Evolutionary conservation across 2,329 filamentous ascomycete genomes (phyloP), one percentile per base, ranked within the genome.

Genomic region (Colletotrichum brevisporum): DNA sequence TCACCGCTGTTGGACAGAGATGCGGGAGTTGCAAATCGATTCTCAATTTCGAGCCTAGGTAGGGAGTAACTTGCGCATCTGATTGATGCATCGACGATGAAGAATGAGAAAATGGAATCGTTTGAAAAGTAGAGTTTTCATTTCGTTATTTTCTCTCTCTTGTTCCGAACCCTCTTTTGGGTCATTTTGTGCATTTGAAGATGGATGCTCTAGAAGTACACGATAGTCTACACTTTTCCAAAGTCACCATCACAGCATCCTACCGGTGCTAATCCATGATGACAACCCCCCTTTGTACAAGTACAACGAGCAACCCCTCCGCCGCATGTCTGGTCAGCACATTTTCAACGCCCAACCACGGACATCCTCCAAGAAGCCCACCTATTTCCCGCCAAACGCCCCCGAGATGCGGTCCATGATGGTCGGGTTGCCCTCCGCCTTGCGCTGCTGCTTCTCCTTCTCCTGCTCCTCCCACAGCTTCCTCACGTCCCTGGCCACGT

Each of bases 401-500:
- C 76, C 77, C 13, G 78, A 75, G 15, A 83, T 73, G 71, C 77
- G 80, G 73, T 86, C 84, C 73, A 76, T 76, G 31, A 83, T 55
- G 4, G 83, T 85, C 69, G 82, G 79, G 75, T 84, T 82, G 59
- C 87, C 90, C 75, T 87, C 84, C 73, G 86, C 86, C 77, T 86
- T 88, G 73, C 90, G 83, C 74, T 85, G 82, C 76, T 84, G 80
- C 71, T 88, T 80, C 71, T 86, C 83, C 74, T 84, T 79, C 54
- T 86, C 83, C 78, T 91, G 85, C 75, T 89, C 81, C 65, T 86
- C 81, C 80, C 88, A 85, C 69, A 91, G 77, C 55, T 83, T 81
- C 73, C 86, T 81, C 70, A 93, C 80, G 69, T 85, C 78, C 71
- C 82, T 78, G 60, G 89, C 86, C 74, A 93, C 84, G 73, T 91